Evolutionary conservation across 192 early-diverging fungal species (phyloP).

Genomic region (Backusella circina): DNA sequence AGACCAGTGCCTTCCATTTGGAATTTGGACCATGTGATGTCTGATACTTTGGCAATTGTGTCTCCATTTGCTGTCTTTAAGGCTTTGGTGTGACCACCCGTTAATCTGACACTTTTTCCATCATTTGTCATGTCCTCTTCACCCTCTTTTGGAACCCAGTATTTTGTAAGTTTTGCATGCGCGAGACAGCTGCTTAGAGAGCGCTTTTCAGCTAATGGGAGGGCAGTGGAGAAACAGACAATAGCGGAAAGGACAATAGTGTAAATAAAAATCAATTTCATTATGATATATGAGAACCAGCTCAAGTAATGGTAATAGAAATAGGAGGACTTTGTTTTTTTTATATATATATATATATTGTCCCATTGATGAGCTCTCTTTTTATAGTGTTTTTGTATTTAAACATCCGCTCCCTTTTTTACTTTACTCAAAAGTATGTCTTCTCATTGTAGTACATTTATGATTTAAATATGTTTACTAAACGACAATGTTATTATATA

Average conservation of each 20-base stretch:
- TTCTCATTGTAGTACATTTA: background rate
- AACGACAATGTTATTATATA: background rate
- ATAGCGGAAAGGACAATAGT: background rate
- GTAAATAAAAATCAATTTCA: background rate
- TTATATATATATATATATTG: too few relatives aligned
- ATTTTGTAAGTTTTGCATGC: slow-evolving; percentile 21
- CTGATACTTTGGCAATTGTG: slow-evolving; percentile 26
- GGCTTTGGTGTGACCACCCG: background rate
- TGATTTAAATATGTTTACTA: background rate
- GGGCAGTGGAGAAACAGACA: background rate
- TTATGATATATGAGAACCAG: background rate
- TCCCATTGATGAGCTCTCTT: background rate
- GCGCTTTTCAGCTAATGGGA: slow-evolving; percentile 1
- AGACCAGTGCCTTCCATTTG: slow-evolving; percentile 39
- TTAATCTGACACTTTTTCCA: slow-evolving; percentile 16
- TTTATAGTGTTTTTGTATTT: background rate
- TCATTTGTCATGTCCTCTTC: slow-evolving; percentile 32
- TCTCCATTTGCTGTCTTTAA: slow-evolving; percentile 20
- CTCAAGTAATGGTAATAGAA: background rate
- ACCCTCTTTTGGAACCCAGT: slow-evolving; percentile 39
- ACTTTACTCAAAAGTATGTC: background rate
- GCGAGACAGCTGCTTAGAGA: slow-evolving; percentile 12
- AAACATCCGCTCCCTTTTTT: background rate
- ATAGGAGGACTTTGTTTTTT: background rate
- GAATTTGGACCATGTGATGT: slow-evolving; percentile 30